Evolutionary conservation across 2,329 filamentous ascomycete species (phyloP).

Genomic region (Ophiostoma pallidulum): DNA sequence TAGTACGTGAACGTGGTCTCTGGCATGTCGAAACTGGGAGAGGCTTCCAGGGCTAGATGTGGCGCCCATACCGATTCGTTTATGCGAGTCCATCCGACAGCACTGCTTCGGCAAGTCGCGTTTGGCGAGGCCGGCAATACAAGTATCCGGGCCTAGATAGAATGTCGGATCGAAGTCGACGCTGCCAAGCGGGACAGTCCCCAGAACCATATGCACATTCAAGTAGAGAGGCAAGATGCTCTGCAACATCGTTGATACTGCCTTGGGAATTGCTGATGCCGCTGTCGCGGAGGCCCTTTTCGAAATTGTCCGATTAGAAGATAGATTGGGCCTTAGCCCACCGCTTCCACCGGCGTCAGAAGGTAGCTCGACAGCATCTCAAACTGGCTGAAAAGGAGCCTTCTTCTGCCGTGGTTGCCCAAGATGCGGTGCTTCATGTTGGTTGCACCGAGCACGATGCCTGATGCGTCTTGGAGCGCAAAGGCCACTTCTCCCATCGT

Average conservation of each 20-base stretch:
- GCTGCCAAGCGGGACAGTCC: conserved; percentile 25
- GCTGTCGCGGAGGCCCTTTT: conserved; percentile 24
- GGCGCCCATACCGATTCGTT: conserved; percentile 19
- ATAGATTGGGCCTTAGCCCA: conserved; percentile 25
- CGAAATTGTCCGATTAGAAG: conserved; percentile 28
- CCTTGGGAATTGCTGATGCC: conserved; percentile 24
- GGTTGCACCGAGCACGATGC: conserved; percentile 23
- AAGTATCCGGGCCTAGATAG: conserved; percentile 23
- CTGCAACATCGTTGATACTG: conserved; percentile 26
- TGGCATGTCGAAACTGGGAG: conserved; percentile 20
- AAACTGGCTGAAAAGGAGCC: conserved; percentile 15
- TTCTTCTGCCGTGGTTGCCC: conserved; percentile 7
- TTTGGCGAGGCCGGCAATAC: conserved; percentile 24
- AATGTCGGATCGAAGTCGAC: conserved; percentile 28
- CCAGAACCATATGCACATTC: conserved; percentile 24
- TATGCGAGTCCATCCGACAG: conserved; percentile 22
- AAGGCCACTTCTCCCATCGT: conserved; percentile 27
- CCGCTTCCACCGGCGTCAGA: conserved; percentile 24
- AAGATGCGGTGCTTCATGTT: conserved; percentile 25
- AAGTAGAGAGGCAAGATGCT: conserved; percentile 20
- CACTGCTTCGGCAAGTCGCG: conserved; percentile 25
- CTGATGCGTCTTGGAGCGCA: conserved; percentile 18
- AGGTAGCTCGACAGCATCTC: conserved; percentile 21
- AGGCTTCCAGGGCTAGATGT: conserved; percentile 23
- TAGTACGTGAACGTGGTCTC: conserved; percentile 11